Conservation (phyloP, 208 protist species). For the Leishmania aethiopica region DNA sequence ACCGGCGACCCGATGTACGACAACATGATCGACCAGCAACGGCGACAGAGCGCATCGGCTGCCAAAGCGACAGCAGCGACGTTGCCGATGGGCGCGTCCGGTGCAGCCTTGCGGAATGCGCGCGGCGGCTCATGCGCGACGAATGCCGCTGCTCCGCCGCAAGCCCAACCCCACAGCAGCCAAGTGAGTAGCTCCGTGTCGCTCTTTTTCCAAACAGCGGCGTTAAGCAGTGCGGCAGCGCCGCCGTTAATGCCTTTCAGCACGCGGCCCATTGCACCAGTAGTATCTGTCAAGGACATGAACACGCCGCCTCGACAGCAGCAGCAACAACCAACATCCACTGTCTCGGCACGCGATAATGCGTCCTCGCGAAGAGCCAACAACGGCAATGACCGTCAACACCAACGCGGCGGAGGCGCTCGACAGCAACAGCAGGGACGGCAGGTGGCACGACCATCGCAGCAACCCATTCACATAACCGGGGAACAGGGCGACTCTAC, state of each 20-base stretch:
- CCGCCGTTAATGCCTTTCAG: slow-evolving; percentile 27
- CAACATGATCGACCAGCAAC: slow-evolving; percentile 32
- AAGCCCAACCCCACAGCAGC: neutral
- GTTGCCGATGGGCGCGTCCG: neutral
- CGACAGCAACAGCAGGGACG: neutral
- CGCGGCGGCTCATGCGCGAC: neutral
- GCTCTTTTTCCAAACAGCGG: slow-evolving; percentile 22
- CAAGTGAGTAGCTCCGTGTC: neutral
- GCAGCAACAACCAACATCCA: neutral
- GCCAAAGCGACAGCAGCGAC: slow-evolving; percentile 1
- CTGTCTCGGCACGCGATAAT: neutral
- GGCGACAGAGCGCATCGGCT: neutral
- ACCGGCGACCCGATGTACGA: slow-evolving; percentile 32
- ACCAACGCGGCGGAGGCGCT: neutral
- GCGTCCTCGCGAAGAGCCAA: neutral
- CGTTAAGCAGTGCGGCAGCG: neutral
- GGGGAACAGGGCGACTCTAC: slow-evolving; percentile 23
- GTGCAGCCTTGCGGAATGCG: neutral
- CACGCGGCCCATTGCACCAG: slow-evolving; percentile 21
- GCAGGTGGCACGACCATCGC: neutral
- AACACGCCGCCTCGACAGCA: neutral
- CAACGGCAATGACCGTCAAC: neutral
- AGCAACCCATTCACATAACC: slow-evolving; percentile 23
- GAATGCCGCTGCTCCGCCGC: neutral
- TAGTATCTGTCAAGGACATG: neutral